Evolutionary conservation across 2,329 filamentous ascomycete genomes (phyloP).

Genomic region (Daldinia eschscholtzii): DNA sequence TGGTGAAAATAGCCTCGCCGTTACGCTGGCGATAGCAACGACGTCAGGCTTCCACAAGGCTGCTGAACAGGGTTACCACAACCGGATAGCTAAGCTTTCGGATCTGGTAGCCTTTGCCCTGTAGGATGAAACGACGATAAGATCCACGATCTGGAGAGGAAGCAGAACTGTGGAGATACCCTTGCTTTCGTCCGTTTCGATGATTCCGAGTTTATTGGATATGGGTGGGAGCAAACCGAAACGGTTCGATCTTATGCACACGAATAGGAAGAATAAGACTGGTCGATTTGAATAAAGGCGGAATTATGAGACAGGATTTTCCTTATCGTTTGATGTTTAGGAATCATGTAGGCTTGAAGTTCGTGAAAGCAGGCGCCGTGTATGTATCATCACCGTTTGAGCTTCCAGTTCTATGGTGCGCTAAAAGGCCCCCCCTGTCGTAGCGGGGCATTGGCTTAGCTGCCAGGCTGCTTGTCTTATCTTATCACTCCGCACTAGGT

Average conservation of each 20-base stretch:
- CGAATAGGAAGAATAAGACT: neutral
- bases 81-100: slow-evolving; percentile 12
- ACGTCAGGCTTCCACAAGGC: slow-evolving; percentile 32
- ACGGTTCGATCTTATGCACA: neutral
- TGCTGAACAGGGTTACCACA: slow-evolving; percentile 13
- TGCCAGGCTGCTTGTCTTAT: slow-evolving; percentile 22
- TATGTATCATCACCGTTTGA: slow-evolving; percentile 51
- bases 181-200: neutral
- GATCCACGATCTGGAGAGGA: neutral
- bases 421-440: slow-evolving; percentile 13
- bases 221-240: neutral
- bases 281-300: neutral
- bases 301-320: slow-evolving; percentile 4
- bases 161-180: neutral
- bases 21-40: slow-evolving; percentile 23
- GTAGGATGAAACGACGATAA: slow-evolving; percentile 28
- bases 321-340: slow-evolving; percentile 3
- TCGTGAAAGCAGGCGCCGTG: slow-evolving; percentile 32
- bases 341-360: neutral
- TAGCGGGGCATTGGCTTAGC: slow-evolving; percentile 23
- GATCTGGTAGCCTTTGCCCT: slow-evolving; percentile 3
- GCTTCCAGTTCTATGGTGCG: slow-evolving; percentile 34
- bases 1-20: slow-evolving; percentile 54
- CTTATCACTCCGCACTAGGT: slow-evolving; percentile 24
- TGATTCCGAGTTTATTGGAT: neutral